A percentile compares a stretch with the other conserved stretches of the same genome.
Evolutionary conservation across 202 grass and related monocot genomes (phyloP).

Genomic region (Elaeis oleifera): DNA sequence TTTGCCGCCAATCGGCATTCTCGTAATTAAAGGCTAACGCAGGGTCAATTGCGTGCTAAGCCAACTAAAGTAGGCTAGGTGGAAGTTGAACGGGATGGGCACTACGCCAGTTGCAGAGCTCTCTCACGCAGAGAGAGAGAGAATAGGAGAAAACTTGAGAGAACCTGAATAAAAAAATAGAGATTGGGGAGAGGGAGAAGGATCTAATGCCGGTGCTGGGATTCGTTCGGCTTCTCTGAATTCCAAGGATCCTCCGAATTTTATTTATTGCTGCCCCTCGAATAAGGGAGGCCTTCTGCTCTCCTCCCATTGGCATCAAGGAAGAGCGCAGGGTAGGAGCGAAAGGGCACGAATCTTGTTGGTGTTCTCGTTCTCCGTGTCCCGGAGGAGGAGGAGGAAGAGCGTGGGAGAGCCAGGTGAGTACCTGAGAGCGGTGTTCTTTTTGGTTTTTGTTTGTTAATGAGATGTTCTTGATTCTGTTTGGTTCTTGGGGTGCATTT

Average conservation of each 20-base stretch:
- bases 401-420: background rate
- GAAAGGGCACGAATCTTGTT: background rate
- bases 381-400: background rate
- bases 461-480: background rate
- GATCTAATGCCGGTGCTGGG: slow-evolving; percentile 26
- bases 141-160: too few species aligned
- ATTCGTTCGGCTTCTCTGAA: slow-evolving; percentile 3
- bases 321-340: background rate
- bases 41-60: too few species aligned
- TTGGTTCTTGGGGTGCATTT: slow-evolving; percentile 1
- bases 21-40: too few species aligned
- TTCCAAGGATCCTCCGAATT: background rate
- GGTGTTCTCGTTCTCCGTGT: background rate
- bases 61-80: too few species aligned
- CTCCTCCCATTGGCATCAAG: background rate
- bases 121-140: too few species aligned
- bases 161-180: too few species aligned
- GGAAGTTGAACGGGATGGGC: too few species aligned
- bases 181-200: too few species aligned
- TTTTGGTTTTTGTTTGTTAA: background rate
- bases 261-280: background rate
- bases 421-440: background rate
- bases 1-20: too few species aligned
- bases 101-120: too few species aligned
- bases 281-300: background rate